Conservation (phyloP, 139 green algal genomes). For the Chlorella vulgaris region DNA sequence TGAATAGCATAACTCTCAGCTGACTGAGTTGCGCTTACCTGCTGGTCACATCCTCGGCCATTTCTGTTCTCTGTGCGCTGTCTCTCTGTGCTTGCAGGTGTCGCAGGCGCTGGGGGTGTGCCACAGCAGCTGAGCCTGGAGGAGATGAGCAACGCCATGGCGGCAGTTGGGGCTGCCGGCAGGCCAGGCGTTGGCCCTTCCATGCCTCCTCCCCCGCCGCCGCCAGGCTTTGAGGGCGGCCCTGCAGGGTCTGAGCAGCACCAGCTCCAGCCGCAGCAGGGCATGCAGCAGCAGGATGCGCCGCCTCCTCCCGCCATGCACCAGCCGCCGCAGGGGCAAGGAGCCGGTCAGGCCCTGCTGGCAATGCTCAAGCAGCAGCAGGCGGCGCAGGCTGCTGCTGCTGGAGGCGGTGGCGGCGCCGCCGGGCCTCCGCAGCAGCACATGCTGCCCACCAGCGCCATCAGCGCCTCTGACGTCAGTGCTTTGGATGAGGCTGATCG, state of each 20-base stretch:
- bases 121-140: conserved; percentile 14
- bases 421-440: not conserved
- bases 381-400: conserved; percentile 3
- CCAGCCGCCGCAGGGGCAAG: not conserved
- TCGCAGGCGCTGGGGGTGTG: not conserved
- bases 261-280: not conserved
- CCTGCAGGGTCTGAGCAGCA: too few species aligned
- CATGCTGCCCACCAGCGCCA: conserved; percentile 13
- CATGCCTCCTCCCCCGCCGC: not conserved
- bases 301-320: too few species aligned
- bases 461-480: conserved; percentile 3
- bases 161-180: not conserved
- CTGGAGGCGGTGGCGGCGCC: not conserved
- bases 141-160: not conserved
- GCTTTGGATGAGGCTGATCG: conserved; percentile 16
- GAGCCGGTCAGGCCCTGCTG: conserved; percentile 29
- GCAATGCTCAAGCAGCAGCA: conserved; percentile 28
- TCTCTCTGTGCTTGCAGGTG: too few species aligned
- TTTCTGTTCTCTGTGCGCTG: too few species aligned
- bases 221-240: not conserved
- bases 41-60: not conserved
- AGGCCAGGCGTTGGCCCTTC: too few species aligned
- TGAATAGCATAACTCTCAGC: too few species aligned
- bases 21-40: not conserved
- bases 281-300: not conserved